A percentile compares a stretch with the other conserved stretches of the same genome.
These are phyloP conservation scores for Candida andamanensis DNA, from an alignment of 805 yeast genomes.

Conservation along the genomic window DNA sequence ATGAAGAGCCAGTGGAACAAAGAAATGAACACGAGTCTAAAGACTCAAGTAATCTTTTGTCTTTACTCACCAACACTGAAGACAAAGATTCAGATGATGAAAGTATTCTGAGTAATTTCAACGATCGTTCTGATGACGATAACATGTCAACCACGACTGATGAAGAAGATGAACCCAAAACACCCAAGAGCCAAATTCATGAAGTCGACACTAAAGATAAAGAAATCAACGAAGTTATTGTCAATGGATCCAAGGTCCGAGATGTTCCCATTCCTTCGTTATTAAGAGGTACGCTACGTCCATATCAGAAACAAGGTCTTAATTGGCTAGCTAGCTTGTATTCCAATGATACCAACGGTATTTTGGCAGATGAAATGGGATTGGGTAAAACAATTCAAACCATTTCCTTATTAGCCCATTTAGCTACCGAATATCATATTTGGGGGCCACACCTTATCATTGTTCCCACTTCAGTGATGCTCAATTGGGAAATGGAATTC, in stretches of 20 bases:
- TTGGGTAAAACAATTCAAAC: constrained; percentile 96
- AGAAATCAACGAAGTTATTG: constrained; percentile 20
- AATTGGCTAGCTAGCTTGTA: constrained; percentile 96
- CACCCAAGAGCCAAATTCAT: constrained; percentile 20
- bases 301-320: constrained; percentile 91
- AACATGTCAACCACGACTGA: constrained; percentile 18
- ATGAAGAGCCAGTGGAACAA: constrained; percentile 8
- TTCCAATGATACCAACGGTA: constrained; percentile 91
- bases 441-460: constrained; percentile 99
- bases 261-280: constrained; percentile 78
- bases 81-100: constrained; percentile 18
- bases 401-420: constrained; percentile 73
- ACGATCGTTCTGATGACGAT: constrained; percentile 14
- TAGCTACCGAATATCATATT: constrained; percentile 87
- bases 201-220: neutral
- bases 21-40: constrained; percentile 13
- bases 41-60: constrained; percentile 13
- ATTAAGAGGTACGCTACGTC: constrained; percentile 77
- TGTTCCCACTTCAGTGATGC: constrained; percentile 95
- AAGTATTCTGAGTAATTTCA: constrained; percentile 10
- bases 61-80: constrained; percentile 12
- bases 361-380: constrained; percentile 98
- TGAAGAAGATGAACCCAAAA: constrained; percentile 27
- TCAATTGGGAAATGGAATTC: constrained; percentile 99
- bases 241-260: constrained; percentile 37